Evolutionary conservation across 2,329 filamentous ascomycete genomes (phyloP).

Genomic region (Botrytis porri): DNA sequence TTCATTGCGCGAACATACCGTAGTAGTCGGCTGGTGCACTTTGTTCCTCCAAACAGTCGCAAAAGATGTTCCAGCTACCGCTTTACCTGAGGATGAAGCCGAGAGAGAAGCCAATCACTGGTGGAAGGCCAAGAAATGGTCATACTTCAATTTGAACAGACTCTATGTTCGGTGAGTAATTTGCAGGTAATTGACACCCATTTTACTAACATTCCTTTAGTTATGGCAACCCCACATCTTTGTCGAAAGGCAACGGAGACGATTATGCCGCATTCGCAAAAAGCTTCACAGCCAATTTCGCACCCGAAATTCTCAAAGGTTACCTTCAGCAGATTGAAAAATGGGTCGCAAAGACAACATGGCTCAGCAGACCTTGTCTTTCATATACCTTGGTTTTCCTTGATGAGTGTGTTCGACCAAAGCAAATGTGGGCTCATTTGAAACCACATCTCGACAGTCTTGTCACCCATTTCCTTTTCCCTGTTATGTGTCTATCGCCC

Average conservation of each 20-base stretch:
- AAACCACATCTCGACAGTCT: slow-evolving; percentile 92
- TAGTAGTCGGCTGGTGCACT: slow-evolving; percentile 93
- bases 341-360: slow-evolving; percentile 91
- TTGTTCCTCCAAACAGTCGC: slow-evolving; percentile 88
- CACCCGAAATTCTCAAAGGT: slow-evolving; percentile 91
- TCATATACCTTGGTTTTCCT: slow-evolving; percentile 93
- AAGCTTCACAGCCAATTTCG: slow-evolving; percentile 85
- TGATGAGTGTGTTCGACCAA: slow-evolving; percentile 95
- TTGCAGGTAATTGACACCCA: background rate
- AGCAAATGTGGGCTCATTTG: slow-evolving; percentile 92
- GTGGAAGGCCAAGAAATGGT: slow-evolving; percentile 99
- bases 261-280: slow-evolving; percentile 83
- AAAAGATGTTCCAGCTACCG: slow-evolving; percentile 75
- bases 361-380: slow-evolving; percentile 91
- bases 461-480: slow-evolving; percentile 92
- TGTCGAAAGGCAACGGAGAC: slow-evolving; percentile 70
- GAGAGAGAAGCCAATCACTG: slow-evolving; percentile 94
- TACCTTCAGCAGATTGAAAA: slow-evolving; percentile 95
- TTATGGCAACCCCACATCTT: slow-evolving; percentile 80
- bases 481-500: slow-evolving; percentile 84
- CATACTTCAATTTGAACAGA: slow-evolving; percentile 94
- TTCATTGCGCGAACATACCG: slow-evolving; percentile 72
- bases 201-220: slow-evolving; percentile 44
- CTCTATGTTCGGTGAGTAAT: slow-evolving; percentile 77
- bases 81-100: slow-evolving; percentile 73